Conservation (phyloP, 1,284 basidiomycete genomes). For the Ustanciosporium gigantosporum region DNA sequence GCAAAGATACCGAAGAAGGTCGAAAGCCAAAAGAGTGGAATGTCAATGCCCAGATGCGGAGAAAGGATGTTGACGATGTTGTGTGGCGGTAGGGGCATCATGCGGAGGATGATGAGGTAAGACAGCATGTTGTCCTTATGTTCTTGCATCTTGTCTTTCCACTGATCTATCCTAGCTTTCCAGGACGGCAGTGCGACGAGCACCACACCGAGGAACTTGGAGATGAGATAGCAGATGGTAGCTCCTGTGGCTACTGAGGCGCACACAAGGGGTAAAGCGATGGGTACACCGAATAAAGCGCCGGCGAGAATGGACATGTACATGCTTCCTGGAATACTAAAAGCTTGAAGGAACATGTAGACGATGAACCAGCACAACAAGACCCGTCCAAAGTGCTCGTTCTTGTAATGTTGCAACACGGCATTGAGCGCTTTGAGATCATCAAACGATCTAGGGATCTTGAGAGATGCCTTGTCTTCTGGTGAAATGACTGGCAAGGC, state of each 20-base stretch:
- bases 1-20: slow-evolving; percentile 90
- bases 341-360: slow-evolving; percentile 92
- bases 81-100: slow-evolving; percentile 88
- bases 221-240: slow-evolving; percentile 88
- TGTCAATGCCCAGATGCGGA: slow-evolving; percentile 86
- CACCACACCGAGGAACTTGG: slow-evolving; percentile 73
- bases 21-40: slow-evolving; percentile 84
- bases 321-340: slow-evolving; percentile 95
- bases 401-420: slow-evolving; percentile 62
- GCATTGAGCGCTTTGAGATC: slow-evolving; percentile 60
- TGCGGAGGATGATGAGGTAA: slow-evolving; percentile 84
- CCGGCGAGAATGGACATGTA: slow-evolving; percentile 95
- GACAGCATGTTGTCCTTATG: slow-evolving; percentile 80
- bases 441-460: slow-evolving; percentile 61
- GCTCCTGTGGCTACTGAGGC: slow-evolving; percentile 88
- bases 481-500: slow-evolving; percentile 42
- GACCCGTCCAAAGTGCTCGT: slow-evolving; percentile 59
- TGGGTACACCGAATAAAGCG: slow-evolving; percentile 89
- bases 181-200: slow-evolving; percentile 69
- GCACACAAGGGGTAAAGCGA: slow-evolving; percentile 87
- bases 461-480: slow-evolving; percentile 45
- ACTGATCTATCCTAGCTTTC: slow-evolving; percentile 74
- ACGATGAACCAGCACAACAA: slow-evolving; percentile 64
- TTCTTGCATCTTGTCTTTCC: slow-evolving; percentile 73
- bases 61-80: slow-evolving; percentile 79